Percentiles rank a stretch among this genome's conserved stretches.
Conservation (phyloP, 2,329 filamentous ascomycete species). For the Nemania abortiva region DNA sequence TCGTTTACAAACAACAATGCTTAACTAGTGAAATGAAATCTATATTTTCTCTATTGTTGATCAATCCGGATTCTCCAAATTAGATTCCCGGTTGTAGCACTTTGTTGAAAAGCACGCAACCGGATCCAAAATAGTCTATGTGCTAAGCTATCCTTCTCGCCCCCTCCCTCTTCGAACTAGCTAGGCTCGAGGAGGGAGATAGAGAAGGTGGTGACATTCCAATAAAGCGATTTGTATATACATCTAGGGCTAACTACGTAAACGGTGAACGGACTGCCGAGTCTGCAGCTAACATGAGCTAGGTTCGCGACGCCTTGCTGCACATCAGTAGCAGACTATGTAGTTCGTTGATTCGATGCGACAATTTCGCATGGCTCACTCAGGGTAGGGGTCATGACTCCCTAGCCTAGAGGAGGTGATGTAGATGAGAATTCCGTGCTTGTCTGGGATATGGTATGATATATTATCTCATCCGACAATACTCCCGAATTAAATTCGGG, state of each 20-base stretch:
- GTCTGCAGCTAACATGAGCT: neutral
- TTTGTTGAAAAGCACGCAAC: neutral
- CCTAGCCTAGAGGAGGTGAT: neutral
- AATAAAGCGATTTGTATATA: neutral
- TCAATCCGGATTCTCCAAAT: no score
- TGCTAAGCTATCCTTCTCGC: neutral
- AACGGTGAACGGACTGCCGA: neutral
- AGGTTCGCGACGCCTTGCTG: constrained; percentile 22
- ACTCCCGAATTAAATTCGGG: neutral
- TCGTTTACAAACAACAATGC: no score
- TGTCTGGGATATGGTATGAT: neutral
- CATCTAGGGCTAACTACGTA: neutral
- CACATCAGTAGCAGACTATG: neutral
- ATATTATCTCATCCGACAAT: neutral
- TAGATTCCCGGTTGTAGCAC: neutral
- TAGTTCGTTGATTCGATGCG: neutral
- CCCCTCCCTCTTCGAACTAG: neutral
- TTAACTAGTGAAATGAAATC: no score
- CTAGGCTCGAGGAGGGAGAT: neutral
- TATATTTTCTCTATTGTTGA: neutral
- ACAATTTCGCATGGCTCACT: neutral
- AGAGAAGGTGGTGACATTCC: neutral
- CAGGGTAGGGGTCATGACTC: constrained; percentile 24
- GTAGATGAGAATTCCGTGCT: neutral
- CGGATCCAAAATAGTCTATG: neutral